Evolutionary conservation across 805 yeast genomes (phyloP).

Genomic region (Wickerhamiella domercqiae): DNA sequence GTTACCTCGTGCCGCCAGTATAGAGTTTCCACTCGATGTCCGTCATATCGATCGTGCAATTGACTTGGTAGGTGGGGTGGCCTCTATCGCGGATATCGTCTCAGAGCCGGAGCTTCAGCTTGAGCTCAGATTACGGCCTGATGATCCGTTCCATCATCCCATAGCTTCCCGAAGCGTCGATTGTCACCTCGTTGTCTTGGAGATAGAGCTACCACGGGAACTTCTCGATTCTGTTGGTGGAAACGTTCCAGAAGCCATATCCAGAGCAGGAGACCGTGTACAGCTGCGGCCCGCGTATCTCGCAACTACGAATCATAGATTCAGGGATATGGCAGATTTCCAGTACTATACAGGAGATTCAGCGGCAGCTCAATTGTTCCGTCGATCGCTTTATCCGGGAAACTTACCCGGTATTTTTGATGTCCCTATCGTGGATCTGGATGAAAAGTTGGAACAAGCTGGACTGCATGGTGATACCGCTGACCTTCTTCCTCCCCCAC

Average conservation of each 20-base stretch:
- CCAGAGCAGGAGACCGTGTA: conserved; percentile 38
- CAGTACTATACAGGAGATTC: conserved; percentile 54
- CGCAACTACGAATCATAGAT: conserved; percentile 52
- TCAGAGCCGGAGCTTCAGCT: conserved; percentile 22
- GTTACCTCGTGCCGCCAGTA: conserved; percentile 12
- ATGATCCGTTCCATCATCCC: conserved; percentile 34
- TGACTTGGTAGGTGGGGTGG: conserved; percentile 35
- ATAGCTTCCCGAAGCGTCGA: conserved; percentile 24
- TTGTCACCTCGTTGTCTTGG: conserved; percentile 21
- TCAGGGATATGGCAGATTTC: conserved; percentile 79
- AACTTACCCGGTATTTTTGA: conserved; percentile 29
- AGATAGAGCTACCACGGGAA: conserved; percentile 21
- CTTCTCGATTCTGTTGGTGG: conserved; percentile 19
- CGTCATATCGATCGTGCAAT: conserved; percentile 31
- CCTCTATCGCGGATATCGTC: conserved; percentile 24
- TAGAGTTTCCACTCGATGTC: conserved; percentile 68
- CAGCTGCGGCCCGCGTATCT: conserved; percentile 48
- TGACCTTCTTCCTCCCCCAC: conserved; percentile 73
- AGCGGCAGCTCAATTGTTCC: conserved; percentile 29
- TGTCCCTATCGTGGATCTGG: conserved; percentile 21
- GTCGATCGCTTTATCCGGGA: conserved; percentile 29
- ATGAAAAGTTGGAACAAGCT: neutral
- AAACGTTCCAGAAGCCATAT: conserved; percentile 44
- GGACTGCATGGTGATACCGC: conserved; percentile 26
- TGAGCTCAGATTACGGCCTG: conserved; percentile 24